Base-by-base conservation (phyloP, 768 basidiomycete genomes). In the Leucocoprinus leucothites region DNA sequence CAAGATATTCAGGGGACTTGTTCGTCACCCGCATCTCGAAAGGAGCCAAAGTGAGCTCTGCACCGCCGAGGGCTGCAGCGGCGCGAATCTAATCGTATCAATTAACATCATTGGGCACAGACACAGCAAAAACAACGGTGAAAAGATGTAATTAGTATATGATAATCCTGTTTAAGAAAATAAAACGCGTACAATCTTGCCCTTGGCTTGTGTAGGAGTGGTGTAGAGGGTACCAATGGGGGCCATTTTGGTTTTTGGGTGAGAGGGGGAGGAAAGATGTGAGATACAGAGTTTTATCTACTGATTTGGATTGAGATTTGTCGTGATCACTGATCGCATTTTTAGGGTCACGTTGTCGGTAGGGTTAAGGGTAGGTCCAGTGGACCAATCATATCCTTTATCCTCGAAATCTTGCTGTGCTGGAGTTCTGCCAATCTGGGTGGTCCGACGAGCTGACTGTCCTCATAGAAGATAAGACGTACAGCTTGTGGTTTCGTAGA, bases 21-120 rank as follows among this genome's bases (percentile, higher is more conserved):
- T 91, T 91, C 65, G 82, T 80, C 61, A 84, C 77, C 57, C 69
- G 72, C 67, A 87, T 85, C 52, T 74, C 76, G 68, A 88, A 89
- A 53, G 72, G 70, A 14, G 82, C 79, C 49, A 77, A 57, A 56
- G 83, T 79, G 53, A 90, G 59, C 46, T 82, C 75, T 58, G 89
- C 63, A 35, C 82, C 85, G 40, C 71, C 82, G 11, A 80, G 68
- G 22, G 86, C 86, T 57, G 83, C 87, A 49, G 73, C 78, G 19
- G 85, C 85, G 42, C 66, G 66, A 66, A 78, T 74, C 81, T 82
- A 63, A 35, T 40, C 50, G 56, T 45, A 49, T 38, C 13, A 43
- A 31, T 22, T 18, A 34, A 18, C 47, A 34, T n/a, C 9, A 8
- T 22, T 19, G 1, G 19, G 7, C 28, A 51, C 14, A 36, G 25